Evolutionary conservation across 805 yeast species (phyloP).

Genomic region (Phaffomyces antillensis): DNA sequence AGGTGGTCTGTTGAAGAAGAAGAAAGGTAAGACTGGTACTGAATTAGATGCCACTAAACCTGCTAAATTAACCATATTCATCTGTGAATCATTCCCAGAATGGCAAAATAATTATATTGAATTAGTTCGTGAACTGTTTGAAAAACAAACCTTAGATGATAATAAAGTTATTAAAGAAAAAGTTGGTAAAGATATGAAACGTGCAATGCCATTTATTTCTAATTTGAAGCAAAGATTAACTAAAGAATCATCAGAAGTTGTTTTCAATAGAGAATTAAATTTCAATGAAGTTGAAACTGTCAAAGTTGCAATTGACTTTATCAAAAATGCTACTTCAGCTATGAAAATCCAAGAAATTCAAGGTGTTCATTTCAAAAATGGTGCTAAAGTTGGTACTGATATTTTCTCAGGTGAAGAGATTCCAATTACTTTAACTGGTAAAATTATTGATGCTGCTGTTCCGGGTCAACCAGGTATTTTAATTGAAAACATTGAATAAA

Average conservation of each 20-base stretch:
- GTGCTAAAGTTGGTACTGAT: conserved; percentile 56
- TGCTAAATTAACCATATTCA: conserved; percentile 60
- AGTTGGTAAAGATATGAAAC: conserved; percentile 87
- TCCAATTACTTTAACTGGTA: conserved; percentile 52
- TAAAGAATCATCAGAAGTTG: conserved; percentile 62
- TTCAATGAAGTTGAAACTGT: conserved; percentile 72
- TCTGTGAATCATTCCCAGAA: conserved; percentile 82
- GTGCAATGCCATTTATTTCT: conserved; percentile 96
- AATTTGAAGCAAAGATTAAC: conserved; percentile 74
- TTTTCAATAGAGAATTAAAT: conserved; percentile 82
- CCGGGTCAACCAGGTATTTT: conserved; percentile 93
- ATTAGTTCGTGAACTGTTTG: conserved; percentile 71
- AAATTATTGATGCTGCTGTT: conserved; percentile 72
- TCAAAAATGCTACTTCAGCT: conserved; percentile 60
- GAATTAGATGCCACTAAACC: conserved; percentile 74
- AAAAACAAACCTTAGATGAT: conserved; percentile 54
- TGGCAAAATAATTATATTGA: conserved; percentile 84
- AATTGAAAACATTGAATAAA: conserved; percentile 46
- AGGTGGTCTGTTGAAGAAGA: conserved; percentile 74
- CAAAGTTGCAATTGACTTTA: conserved; percentile 44
- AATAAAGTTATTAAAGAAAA: conserved; percentile 55
- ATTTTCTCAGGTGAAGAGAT: conserved; percentile 63
- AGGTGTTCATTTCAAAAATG: conserved; percentile 57
- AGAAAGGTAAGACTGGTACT: conserved; percentile 70
- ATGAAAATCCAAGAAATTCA: conserved; percentile 48